phyloP scores from a whole-genome alignment of 768 basidiomycete species.

The Boletus rex-veris region DNA sequence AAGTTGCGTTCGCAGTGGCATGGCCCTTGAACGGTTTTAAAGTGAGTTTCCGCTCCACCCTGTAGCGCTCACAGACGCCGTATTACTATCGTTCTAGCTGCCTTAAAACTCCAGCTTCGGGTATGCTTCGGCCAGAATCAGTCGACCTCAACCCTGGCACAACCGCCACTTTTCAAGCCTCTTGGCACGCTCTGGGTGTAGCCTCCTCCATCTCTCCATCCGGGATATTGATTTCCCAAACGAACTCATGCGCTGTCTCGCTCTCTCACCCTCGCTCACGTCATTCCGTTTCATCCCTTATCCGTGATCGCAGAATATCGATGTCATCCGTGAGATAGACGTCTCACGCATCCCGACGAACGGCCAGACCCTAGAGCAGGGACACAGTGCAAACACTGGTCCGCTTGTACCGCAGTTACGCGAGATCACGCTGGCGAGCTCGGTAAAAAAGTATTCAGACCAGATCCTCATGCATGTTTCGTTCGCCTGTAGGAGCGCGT shows the following conservation, averaged over 20 bases:
- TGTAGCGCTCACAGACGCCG: too few relatives aligned
- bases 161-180: slow-evolving; percentile 12
- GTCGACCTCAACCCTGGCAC: slow-evolving; percentile 2
- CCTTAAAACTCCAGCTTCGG: too few relatives aligned
- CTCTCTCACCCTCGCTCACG: slow-evolving; percentile 6
- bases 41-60: too few relatives aligned
- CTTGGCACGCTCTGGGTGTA: slow-evolving; percentile 10
- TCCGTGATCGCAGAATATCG: slow-evolving; percentile 15
- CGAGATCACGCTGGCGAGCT: slow-evolving; percentile 16
- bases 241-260: slow-evolving; percentile 19
- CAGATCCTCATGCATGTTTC: too few relatives aligned
- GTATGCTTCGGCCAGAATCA: background rate
- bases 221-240: slow-evolving; percentile 12
- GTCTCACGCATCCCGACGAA: background rate
- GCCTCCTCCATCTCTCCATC: slow-evolving; percentile 15
- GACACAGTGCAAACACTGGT: background rate
- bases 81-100: too few relatives aligned
- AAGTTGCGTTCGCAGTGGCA: too few relatives aligned
- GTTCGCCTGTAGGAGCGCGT: too few relatives aligned
- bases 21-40: too few relatives aligned
- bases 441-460: too few relatives aligned
- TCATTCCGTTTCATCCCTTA: too few relatives aligned
- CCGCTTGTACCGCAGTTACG: slow-evolving; percentile 6
- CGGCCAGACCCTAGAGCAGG: background rate
- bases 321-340: slow-evolving; percentile 6